These are phyloP conservation scores for Cryphonectria japonica DNA, from an alignment of 2,329 filamentous ascomycete species.

Conservation along the genomic window DNA sequence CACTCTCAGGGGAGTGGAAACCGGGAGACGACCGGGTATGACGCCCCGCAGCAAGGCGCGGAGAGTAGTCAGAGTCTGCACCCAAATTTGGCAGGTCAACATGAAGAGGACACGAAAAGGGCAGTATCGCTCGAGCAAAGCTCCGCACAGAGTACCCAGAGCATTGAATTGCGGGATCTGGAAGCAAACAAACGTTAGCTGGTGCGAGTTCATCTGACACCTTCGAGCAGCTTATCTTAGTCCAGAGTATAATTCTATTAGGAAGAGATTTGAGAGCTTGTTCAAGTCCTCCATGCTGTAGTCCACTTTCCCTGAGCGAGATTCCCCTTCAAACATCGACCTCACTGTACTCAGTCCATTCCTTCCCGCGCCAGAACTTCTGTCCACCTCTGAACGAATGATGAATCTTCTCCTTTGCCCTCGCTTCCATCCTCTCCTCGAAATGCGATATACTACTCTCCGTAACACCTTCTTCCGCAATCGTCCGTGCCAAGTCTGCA, in stretches of 20 bases:
- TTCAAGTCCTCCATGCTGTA: no score
- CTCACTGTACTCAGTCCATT: slow-evolving; percentile 29
- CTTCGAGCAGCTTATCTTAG: neutral
- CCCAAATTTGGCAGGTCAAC: no score
- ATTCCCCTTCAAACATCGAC: neutral
- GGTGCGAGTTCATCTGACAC: neutral
- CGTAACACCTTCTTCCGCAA: slow-evolving; percentile 33
- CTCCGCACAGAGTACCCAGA: neutral
- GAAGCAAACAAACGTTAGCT: neutral
- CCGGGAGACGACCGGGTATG: neutral
- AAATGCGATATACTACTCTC: slow-evolving; percentile 30
- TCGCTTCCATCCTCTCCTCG: slow-evolving; percentile 35
- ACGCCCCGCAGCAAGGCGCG: no score
- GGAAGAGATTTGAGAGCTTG: neutral
- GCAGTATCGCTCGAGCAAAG: no score
- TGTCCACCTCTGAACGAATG: slow-evolving; percentile 38
- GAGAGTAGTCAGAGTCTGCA: no score
- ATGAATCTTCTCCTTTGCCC: slow-evolving; percentile 36
- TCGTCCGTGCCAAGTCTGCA: slow-evolving; percentile 34
- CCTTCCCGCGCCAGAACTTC: slow-evolving; percentile 35
- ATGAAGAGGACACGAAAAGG: no score
- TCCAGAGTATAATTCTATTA: neutral
- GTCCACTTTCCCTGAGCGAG: no score
- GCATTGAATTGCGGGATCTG: neutral
- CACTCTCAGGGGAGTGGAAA: slow-evolving; percentile 14